Percentiles rank a stretch among this genome's conserved stretches.
These are phyloP conservation scores for Yamadazyma spencermartinsiae DNA, from an alignment of 1,139 yeast genomes.

Conservation along the genomic window DNA sequence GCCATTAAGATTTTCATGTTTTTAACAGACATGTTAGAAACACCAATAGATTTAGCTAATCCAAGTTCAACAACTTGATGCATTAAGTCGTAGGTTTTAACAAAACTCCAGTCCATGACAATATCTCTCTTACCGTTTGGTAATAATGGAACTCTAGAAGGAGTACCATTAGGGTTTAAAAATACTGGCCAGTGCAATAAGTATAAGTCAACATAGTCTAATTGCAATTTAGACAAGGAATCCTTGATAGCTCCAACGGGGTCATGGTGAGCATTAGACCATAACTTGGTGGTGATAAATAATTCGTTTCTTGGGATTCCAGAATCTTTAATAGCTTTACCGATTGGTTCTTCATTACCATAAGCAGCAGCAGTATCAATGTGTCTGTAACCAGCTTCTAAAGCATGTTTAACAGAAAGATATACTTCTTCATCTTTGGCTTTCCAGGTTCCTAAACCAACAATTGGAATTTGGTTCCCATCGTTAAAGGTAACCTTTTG, in stretches of 20 bases:
- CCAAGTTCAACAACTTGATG: conserved; percentile 36
- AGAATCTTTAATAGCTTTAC: conserved; percentile 58
- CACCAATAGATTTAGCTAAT: conserved; percentile 61
- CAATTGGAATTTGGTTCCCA: conserved; percentile 59
- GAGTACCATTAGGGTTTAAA: conserved; percentile 36
- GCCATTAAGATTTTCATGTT: conserved; percentile 50
- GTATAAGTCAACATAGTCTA: conserved; percentile 78
- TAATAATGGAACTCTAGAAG: conserved; percentile 32
- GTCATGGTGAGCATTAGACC: conserved; percentile 62
- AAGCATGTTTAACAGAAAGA: conserved; percentile 57
- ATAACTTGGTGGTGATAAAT: conserved; percentile 74
- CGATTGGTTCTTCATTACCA: conserved; percentile 64
- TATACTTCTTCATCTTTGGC: conserved; percentile 51
- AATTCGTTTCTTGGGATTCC: conserved; percentile 65
- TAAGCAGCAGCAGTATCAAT: conserved; percentile 74
- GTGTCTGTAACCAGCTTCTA: conserved; percentile 69
- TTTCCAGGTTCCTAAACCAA: conserved; percentile 79
- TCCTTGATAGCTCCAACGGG: conserved; percentile 55
- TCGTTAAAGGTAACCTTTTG: conserved; percentile 46
- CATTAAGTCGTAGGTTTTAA: conserved; percentile 65
- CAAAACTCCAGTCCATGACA: conserved; percentile 44
- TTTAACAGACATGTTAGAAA: conserved; percentile 64
- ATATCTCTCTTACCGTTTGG: conserved; percentile 27
- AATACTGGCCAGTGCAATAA: conserved; percentile 83
- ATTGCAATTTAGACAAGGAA: conserved; percentile 60